Base-by-base conservation (phyloP, 2,329 filamentous ascomycete genomes). In the Pyrenophora graminea region DNA sequence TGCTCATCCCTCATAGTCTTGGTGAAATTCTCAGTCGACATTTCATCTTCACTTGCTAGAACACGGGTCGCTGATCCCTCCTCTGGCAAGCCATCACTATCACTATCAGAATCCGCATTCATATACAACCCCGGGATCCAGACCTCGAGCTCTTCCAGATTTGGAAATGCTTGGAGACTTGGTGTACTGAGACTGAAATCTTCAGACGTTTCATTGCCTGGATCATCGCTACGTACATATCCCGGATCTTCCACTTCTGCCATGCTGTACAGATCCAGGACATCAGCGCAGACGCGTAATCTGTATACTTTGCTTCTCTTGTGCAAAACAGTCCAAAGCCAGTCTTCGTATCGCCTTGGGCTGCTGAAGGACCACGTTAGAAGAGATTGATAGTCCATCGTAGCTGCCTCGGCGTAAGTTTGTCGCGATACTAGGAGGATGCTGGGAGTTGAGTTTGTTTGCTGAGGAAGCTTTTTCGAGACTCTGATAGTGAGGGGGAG, bases 261-360 rank as follows among this genome's bases (percentile, higher is more conserved):
- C 27, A 39, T 21, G 13, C 13, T n/a, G 10, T 46, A 46, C 27
- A 27, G 9, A 15, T 46, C 44, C 13, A 37, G 17, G 15, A 34
- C 7, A 46, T 46, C 44, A 37, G 23, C 36, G 27, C 44, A 27
- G 33, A 46, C 12, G n/a, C 39, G 44, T 4, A 46, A 21, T n/a
- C 34, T 39, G 17, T 21, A 36, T 17, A 46, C 9, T 7, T 39
- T 4, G 23, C 4, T 12, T 12, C 12, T 33, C 36, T 46, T 46
- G 5, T 31, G 6, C 17, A 17, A 17, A 4, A 32, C 7, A 13
- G 30, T 3, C 25, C 36, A 38, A 7, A 39, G 39, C 34, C 37
- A 46, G 36, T 18, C 6, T 25, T 46, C 44, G 13, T 31, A 39
- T 19, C 25, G 8, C 7, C 3, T 10, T 7, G 19, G n/a, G 6